Evolutionary conservation across 2,329 filamentous ascomycete genomes (phyloP).

Genomic region (Mariannaea elegans): DNA sequence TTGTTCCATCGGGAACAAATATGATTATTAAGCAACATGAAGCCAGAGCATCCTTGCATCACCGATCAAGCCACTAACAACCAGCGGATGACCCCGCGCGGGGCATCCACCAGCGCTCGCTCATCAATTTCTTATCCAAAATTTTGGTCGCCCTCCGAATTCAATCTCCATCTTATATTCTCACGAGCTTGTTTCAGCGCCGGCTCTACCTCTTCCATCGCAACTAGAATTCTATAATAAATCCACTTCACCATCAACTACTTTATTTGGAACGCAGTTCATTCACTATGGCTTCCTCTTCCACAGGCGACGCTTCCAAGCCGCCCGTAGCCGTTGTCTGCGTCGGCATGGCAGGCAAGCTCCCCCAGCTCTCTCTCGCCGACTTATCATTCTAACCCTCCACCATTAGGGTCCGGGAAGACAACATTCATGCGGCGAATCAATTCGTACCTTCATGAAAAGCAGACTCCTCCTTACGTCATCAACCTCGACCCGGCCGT

Average conservation of each 20-base stretch:
- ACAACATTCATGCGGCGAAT: slow-evolving; percentile 99
- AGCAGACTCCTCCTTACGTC: slow-evolving; percentile 87
- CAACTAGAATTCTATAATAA: not conserved
- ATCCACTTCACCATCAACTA: not conserved
- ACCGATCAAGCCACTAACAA: slow-evolving; percentile 18
- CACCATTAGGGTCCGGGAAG: slow-evolving; percentile 81
- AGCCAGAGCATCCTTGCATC: not conserved
- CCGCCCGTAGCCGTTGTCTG: slow-evolving; percentile 84
- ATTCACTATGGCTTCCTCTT: slow-evolving; percentile 46
- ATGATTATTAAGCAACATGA: slow-evolving; percentile 3
- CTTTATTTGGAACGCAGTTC: not conserved
- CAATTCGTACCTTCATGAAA: slow-evolving; percentile 87
- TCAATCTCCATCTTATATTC: slow-evolving; percentile 16
- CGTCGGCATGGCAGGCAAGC: slow-evolving; percentile 91
- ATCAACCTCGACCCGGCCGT: slow-evolving; percentile 98
- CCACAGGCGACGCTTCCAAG: slow-evolving; percentile 47
- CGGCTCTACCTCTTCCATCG: not conserved
- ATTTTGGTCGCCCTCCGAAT: slow-evolving; percentile 33
- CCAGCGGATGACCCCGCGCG: slow-evolving; percentile 40
- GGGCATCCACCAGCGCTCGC: slow-evolving; percentile 33
- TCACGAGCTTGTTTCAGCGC: not conserved
- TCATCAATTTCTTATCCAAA: slow-evolving; percentile 27
- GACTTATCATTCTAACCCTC: slow-evolving; percentile 1
- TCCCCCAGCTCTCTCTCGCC: not conserved
- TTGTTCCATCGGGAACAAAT: not conserved